Evolutionary conservation across 202 grass and related monocot genomes (phyloP).

Genomic region (Miscanthus sacchariflorus): DNA sequence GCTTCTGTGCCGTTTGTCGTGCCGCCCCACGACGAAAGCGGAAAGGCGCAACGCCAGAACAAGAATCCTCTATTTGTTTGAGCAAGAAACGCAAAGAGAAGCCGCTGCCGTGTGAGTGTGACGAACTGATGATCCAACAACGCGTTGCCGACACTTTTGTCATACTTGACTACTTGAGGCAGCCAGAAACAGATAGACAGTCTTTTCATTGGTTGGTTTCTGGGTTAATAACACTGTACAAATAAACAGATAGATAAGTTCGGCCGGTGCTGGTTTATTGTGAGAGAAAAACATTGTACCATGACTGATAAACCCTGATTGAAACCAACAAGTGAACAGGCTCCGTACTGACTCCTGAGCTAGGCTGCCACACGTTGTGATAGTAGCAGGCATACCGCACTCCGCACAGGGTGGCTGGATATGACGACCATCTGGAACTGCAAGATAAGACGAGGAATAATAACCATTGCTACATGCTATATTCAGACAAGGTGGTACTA

Average conservation of each 20-base stretch:
- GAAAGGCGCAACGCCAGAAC: not conserved
- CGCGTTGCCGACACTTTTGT: not conserved
- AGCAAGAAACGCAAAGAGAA: slow-evolving; percentile 18
- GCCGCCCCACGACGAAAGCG: slow-evolving; percentile 27
- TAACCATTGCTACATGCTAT: not conserved
- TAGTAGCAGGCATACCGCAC: not conserved
- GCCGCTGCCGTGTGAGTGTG: not conserved
- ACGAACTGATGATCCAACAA: slow-evolving; percentile 2
- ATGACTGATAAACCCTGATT: too few species aligned
- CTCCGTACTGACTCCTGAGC: not conserved
- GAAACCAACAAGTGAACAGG: too few species aligned
- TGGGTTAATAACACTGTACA: too few species aligned
- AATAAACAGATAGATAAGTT: too few species aligned
- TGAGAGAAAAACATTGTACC: too few species aligned
- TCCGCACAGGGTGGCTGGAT: too few species aligned
- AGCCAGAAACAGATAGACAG: not conserved
- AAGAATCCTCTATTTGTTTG: not conserved
- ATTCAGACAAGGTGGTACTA: not conserved
- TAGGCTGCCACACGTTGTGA: not conserved
- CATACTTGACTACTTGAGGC: not conserved
- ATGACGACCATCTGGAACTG: not conserved
- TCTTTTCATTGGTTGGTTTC: too few species aligned
- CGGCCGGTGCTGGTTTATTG: too few species aligned
- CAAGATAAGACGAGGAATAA: too few species aligned
- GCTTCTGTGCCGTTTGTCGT: slow-evolving; percentile 36